phyloP scores from a whole-genome alignment of 768 basidiomycete species.

The Glaciozyma martinii region DNA sequence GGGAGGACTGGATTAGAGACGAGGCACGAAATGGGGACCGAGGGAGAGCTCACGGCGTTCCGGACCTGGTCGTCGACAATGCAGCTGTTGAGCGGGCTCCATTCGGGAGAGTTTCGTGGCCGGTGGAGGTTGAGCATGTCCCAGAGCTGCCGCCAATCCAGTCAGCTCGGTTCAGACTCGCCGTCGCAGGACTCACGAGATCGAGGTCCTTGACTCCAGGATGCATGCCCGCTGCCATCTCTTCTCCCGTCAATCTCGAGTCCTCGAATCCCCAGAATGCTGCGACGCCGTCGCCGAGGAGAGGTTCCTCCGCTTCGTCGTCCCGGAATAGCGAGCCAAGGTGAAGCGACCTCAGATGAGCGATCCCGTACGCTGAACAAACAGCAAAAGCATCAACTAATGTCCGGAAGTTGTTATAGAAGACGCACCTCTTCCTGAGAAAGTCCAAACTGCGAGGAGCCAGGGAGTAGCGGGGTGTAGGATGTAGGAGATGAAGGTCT shows the following conservation, averaged over 20 bases:
- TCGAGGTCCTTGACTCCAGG: constrained; percentile 20
- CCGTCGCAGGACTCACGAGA: constrained; percentile 4
- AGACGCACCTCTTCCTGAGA: background rate
- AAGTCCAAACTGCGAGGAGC: background rate
- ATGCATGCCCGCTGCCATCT: background rate
- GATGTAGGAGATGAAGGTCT: constrained; percentile 23
- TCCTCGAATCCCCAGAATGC: constrained; percentile 25
- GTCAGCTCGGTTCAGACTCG: background rate
- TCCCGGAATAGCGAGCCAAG: constrained; percentile 20
- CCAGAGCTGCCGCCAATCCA: constrained; percentile 6
- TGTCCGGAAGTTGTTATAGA: too few species aligned
- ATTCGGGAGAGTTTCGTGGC: background rate
- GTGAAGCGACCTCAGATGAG: constrained; percentile 12
- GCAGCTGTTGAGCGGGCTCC: constrained; percentile 6
- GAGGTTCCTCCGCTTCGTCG: background rate
- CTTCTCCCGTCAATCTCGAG: constrained; percentile 1
- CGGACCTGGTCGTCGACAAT: constrained; percentile 17
- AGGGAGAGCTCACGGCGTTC: constrained; percentile 3
- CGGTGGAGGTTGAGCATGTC: constrained; percentile 8
- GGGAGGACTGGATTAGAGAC: background rate
- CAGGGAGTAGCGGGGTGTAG: constrained; percentile 9
- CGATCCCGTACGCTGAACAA: too few species aligned
- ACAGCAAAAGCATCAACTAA: too few species aligned
- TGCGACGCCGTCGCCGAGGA: background rate
- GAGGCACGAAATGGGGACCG: background rate